Evolutionary conservation across 129 eudicot species (phyloP), one percentile per base, ranked within the genome.

Genomic region (Helichrysum umbraculigerum): DNA sequence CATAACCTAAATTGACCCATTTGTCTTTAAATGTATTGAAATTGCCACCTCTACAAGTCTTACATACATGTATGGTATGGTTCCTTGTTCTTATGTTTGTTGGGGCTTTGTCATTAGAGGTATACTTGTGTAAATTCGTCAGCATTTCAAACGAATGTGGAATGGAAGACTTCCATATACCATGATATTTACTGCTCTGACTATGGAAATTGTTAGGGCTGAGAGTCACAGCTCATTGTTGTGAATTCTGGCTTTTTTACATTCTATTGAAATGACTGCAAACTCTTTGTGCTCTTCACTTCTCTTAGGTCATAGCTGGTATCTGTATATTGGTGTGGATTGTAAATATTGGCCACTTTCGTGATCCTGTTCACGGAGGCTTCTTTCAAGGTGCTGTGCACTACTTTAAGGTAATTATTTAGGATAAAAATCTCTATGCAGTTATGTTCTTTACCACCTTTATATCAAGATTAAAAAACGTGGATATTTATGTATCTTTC

Each of bases 301-400:
- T 68, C 76, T 85, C 29, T 39, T 83, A 93, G 98, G 96, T 93
- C 76, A 91, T 94, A 82, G 98, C 98, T 61, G 98, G 98, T 51
- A 94, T 94, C 30, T 94, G 98, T 75, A 84, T 94, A 66, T 75
- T 94, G 84, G 98, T 94, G 67, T 94, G 98, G 98, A 79, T 94
- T 47, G 96, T 94, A n/a, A 94, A 94, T 80, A 94, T 94, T 79
- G 98, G 98, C 37, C 97, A 94, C 76, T 94, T 94, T 42, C 89
- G 93, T 70, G 98, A 94, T 89, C 98, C 98, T 81, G 79, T 92
- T 29, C 98, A 94, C 70, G 98, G 98, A 34, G 98, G 98, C 44
- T 85, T 94, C 78, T 75, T 94, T 71, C 91, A 80, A 83, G 98
- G 98, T 47, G 98, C 98, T 58, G 91, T 94, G 72, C 98, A 94